A percentile compares a stretch with the other conserved stretches of the same genome.
phyloP scores from a whole-genome alignment of 495 filamentous ascomycete species.

The Stereocaulon alpinum region DNA sequence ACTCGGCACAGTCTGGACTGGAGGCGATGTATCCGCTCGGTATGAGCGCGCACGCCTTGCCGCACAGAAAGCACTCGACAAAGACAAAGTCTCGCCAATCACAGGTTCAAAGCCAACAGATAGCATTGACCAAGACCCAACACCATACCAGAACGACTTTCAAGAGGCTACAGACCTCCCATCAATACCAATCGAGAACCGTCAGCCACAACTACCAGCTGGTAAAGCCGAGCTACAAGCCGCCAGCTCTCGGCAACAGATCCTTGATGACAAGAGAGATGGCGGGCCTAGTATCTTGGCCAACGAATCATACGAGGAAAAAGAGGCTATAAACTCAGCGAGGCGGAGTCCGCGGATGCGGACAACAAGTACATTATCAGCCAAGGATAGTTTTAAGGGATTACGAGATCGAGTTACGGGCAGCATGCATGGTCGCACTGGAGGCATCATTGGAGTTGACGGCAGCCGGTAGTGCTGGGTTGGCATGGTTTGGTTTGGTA shows the following conservation, averaged over 20 bases:
- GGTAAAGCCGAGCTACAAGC: constrained; percentile 24
- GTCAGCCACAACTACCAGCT: constrained; percentile 17
- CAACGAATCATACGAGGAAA: constrained; percentile 20
- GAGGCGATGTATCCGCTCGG: constrained; percentile 42
- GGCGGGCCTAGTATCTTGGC: constrained; percentile 18
- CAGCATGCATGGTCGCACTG: constrained; percentile 20
- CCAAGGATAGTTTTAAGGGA: constrained; percentile 20
- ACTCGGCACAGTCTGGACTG: constrained; percentile 64
- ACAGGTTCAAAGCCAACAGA: constrained; percentile 16
- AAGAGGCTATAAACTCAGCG: constrained; percentile 15
- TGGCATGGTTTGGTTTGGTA: neutral
- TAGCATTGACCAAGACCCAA: constrained; percentile 13
- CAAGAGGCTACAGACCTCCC: constrained; percentile 15
- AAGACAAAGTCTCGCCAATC: constrained; percentile 16
- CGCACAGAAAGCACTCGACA: constrained; percentile 26
- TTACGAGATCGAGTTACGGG: constrained; percentile 20
- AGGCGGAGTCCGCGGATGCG: constrained; percentile 14
- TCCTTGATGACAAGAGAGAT: constrained; percentile 19
- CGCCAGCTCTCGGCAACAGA: constrained; percentile 23
- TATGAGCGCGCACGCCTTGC: constrained; percentile 33
- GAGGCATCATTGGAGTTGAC: constrained; percentile 18
- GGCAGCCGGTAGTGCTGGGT: constrained; percentile 12
- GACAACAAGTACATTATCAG: constrained; percentile 16
- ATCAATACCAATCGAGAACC: constrained; percentile 1
- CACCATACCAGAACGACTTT: constrained; percentile 21